Percentiles rank a stretch among this genome's conserved stretches.
Conservation (phyloP, 495 filamentous ascomycete species). For the Parathielavia hyrcaniae region DNA sequence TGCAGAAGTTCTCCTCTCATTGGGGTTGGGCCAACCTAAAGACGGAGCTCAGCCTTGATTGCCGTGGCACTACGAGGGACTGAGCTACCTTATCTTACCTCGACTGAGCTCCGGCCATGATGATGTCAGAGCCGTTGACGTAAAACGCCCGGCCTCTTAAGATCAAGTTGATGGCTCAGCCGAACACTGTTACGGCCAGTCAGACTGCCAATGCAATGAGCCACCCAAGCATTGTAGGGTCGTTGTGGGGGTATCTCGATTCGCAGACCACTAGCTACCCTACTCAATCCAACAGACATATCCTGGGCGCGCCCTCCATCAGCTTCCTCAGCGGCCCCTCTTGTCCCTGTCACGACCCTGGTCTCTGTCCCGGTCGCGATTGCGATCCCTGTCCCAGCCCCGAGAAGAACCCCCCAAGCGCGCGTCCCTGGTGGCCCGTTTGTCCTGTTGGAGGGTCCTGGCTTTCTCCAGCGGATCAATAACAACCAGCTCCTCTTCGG, state of each 20-base stretch:
- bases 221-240: too few relatives aligned
- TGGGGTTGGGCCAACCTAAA: background rate
- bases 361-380: slow-evolving; percentile 12
- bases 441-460: slow-evolving; percentile 61
- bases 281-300: background rate
- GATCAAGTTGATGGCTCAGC: too few relatives aligned
- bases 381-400: slow-evolving; percentile 49
- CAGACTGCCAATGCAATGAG: too few relatives aligned
- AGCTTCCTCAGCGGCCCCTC: background rate
- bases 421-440: slow-evolving; percentile 46
- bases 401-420: slow-evolving; percentile 46
- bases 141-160: too few relatives aligned
- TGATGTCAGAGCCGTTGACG: too few relatives aligned
- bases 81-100: too few relatives aligned
- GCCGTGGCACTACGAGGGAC: too few relatives aligned
- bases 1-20: too few relatives aligned
- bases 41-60: background rate
- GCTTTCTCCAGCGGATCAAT: slow-evolving; percentile 90
- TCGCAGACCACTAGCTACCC: too few relatives aligned
- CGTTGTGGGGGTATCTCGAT: background rate
- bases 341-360: slow-evolving; percentile 7
- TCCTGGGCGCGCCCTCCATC: background rate
- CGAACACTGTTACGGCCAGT: too few relatives aligned
- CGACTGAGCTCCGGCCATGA: too few relatives aligned
- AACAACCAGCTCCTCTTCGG: slow-evolving; percentile 82